Percentiles rank a stretch among this genome's conserved stretches.
These are phyloP conservation scores for Scleroderma bovista DNA, from an alignment of 768 basidiomycete species.

Conservation along the genomic window DNA sequence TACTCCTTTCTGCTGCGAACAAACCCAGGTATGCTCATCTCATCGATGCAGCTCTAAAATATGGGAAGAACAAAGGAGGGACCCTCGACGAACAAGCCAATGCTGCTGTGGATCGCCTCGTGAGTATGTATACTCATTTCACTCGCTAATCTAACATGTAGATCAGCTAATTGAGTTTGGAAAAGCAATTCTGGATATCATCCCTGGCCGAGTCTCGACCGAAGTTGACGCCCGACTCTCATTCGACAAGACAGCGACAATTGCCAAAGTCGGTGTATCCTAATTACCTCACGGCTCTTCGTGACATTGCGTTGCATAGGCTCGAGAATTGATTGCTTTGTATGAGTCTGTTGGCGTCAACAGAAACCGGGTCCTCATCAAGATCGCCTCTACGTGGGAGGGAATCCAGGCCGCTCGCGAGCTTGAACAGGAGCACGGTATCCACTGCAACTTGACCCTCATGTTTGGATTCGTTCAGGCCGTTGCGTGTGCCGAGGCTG, in stretches of 20 bases:
- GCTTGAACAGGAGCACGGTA: conserved; percentile 81
- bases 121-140: conserved; percentile 31
- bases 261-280: conserved; percentile 54
- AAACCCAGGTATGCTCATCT: conserved; percentile 78
- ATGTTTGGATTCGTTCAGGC: conserved; percentile 97
- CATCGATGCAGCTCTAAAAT: conserved; percentile 65
- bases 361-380: conserved; percentile 92
- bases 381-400: conserved; percentile 98
- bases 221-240: conserved; percentile 96
- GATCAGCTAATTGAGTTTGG: conserved; percentile 92
- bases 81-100: conserved; percentile 68
- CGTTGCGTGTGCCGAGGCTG: conserved; percentile 95
- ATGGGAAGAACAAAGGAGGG: conserved; percentile 74
- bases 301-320: conserved; percentile 34
- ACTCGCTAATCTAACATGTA: neutral
- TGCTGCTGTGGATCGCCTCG: conserved; percentile 80
- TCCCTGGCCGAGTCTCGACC: conserved; percentile 96
- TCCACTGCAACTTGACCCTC: conserved; percentile 97
- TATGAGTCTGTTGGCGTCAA: conserved; percentile 87
- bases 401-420: conserved; percentile 96
- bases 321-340: conserved; percentile 79
- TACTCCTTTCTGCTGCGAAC: conserved; percentile 87
- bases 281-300: neutral
- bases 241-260: conserved; percentile 85
- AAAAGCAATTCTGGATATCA: conserved; percentile 84